These are phyloP conservation scores for Phytopythium kandeliae DNA, from an alignment of 352 stramenopile species.

Conservation along the genomic window DNA sequence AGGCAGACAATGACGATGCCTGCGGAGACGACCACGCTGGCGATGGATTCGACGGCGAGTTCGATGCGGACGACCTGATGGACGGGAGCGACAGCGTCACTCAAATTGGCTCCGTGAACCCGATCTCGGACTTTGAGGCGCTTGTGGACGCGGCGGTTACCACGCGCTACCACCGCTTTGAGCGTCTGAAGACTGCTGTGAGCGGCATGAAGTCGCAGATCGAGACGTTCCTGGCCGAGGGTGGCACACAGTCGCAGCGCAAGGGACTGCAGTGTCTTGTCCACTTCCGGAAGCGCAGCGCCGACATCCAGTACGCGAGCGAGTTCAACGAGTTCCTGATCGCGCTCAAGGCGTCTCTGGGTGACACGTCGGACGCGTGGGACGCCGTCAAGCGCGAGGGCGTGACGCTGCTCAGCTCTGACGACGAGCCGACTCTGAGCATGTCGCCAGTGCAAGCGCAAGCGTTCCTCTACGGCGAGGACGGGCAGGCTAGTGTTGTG, in stretches of 20 bases:
- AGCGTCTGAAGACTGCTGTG: constrained; percentile 37
- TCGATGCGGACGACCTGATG: constrained; percentile 73
- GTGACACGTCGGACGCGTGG: constrained; percentile 46
- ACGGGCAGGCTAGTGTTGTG: constrained; percentile 25
- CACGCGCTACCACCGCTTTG: constrained; percentile 30
- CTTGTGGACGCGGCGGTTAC: constrained; percentile 43
- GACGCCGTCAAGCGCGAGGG: constrained; percentile 43
- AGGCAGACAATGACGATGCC: constrained; percentile 8
- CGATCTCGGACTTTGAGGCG: constrained; percentile 75
- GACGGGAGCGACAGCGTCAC: constrained; percentile 50
- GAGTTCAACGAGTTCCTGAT: constrained; percentile 74
- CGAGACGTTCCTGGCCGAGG: constrained; percentile 48
- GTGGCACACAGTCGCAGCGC: constrained; percentile 38
- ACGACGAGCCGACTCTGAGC: constrained; percentile 52
- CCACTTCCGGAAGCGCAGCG: constrained; percentile 66
- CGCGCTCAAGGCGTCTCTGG: constrained; percentile 39
- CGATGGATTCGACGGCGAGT: constrained; percentile 47
- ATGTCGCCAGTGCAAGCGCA: constrained; percentile 41
- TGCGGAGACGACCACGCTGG: constrained; percentile 18
- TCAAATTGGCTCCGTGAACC: constrained; percentile 78
- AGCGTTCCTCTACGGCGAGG: constrained; percentile 59
- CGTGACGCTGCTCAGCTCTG: constrained; percentile 46
- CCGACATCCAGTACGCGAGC: constrained; percentile 63
- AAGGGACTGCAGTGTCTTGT: constrained; percentile 67
- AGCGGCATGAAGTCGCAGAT: constrained; percentile 70